Base-by-base conservation (phyloP, 75 land plant species). In the Pseudotsuga menziesii region DNA sequence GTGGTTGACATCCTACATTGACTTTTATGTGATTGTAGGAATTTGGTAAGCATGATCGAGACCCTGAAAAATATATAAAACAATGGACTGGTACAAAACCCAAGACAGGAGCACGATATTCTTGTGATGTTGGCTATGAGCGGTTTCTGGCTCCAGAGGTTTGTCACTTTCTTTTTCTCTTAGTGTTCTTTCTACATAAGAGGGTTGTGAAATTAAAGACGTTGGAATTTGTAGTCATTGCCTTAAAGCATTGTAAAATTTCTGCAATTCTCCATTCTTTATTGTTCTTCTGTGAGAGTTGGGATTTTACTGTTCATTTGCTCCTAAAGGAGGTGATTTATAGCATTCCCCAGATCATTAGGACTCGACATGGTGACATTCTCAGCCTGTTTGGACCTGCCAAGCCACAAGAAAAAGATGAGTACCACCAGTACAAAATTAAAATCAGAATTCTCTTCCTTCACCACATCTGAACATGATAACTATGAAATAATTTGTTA, bases 121-220 rank as follows among this genome's bases (percentile, higher is more conserved):
- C 89, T 72, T 97, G 99, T 85, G 99, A 97, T 78, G 80, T 97
- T 83, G 99, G 99, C 55, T 97, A 97, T 87, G 99, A 97, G 72
- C 95, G 99, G 11, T 97, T 97, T 83, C 85, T 97, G 64, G 99
- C 98, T 56, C 98, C 99, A 52, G 99, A 97, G 99, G 99, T 94
- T 20, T 69, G 72, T 41, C 19, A 41, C 22, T 4, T 48, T 48
- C 7, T 44, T 7, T 7, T 39, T 8, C 9, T 48, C 9, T 48
- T 48, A 48, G 54, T 9, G 54, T 48, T 48, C 54, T 48, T 48
- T 12, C 54, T 48, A 48, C 54, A 48, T 48, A 48, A 11, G 11
- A 48, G 54, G 1, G 12, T 48, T 9, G 12, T 44, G 9, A 44
- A 44, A 44, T 44, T 44, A 7, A 7, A 44, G 52, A 44, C 7